Base-by-base conservation (phyloP, 345 rosid genomes). In the Arabis alpina region DNA sequence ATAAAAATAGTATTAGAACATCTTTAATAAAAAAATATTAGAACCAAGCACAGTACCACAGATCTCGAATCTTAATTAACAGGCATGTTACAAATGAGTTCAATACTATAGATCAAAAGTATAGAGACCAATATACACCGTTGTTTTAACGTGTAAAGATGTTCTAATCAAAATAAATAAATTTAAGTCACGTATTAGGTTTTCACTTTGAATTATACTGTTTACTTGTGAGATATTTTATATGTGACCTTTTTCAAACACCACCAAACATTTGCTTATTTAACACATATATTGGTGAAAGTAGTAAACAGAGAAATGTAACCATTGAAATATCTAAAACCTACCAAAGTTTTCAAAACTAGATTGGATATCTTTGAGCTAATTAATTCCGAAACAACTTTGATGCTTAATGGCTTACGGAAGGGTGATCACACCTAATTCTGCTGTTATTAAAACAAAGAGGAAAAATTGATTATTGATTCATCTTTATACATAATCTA, bases 161-260 rank as follows among this genome's bases (percentile, higher is more conserved):
- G 34, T 32, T 68, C 37, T 23, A 27, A 8, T 39, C 40, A 37
- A 39, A 36, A 51, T 23, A 25, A 32, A 28, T 8, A 48, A 47
- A 24, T 36, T 39, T 48, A 58, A 58, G 73, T 48, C 54, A 37
- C 49, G 49, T 69, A 48, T 37, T 58, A 69, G 57, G 49, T 24
- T 36, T 23, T 45, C 48, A 47, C 47, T 56, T 34, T 64, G 47
- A 36, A 36, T 13, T 23, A 45, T 11, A 55, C 10, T 54, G n/a
- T 44, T 49, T 8, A 45, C 13, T 15, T 36, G 47, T 25, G 49
- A 39, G 8, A 69, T 58, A 37, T 19, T 28, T 28, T 48, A 8
- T 48, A 48, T 39, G 14, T 39, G 51, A 32, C 50, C 42, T 40
- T 40, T 69, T 48, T n/a, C 13, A 69, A 37, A 69, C 41, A 40